Percentiles rank a stretch among this genome's conserved stretches.
Evolutionary conservation across 108 stramenopile genomes (phyloP).

Genomic region (Parietichytrium sp.): DNA sequence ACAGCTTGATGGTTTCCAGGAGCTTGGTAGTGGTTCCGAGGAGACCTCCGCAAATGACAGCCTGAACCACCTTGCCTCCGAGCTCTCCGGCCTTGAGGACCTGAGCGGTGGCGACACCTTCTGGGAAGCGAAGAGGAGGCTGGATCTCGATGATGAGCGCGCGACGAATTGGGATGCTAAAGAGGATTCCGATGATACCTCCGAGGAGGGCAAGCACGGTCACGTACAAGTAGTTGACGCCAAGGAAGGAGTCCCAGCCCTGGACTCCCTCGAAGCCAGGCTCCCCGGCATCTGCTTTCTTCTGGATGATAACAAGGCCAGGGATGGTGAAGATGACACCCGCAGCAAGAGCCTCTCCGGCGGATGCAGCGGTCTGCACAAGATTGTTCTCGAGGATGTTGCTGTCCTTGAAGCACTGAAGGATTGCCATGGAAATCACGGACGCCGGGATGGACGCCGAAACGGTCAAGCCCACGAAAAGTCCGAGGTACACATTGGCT

Average conservation of each 20-base stretch:
- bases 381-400: constrained; percentile 37
- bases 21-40: constrained; percentile 35
- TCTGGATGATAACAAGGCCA: constrained; percentile 18
- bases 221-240: constrained; percentile 22
- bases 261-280: constrained; percentile 11
- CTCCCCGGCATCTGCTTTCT: not conserved
- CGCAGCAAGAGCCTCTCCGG: constrained; percentile 20
- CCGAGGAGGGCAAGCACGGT: constrained; percentile 12
- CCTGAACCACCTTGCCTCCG: constrained; percentile 27
- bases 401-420: constrained; percentile 29
- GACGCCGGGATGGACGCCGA: constrained; percentile 32
- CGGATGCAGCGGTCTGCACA: constrained; percentile 27
- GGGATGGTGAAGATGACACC: constrained; percentile 28
- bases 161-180: constrained; percentile 23
- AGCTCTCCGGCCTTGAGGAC: not conserved
- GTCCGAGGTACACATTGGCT: constrained; percentile 31
- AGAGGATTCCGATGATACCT: not conserved
- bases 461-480: constrained; percentile 20
- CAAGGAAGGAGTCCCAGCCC: constrained; percentile 18
- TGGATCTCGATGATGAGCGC: constrained; percentile 11
- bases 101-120: constrained; percentile 35
- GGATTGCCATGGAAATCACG: constrained; percentile 24
- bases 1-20: not conserved
- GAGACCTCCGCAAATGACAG: not conserved
- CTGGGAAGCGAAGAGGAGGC: constrained; percentile 17